Base-by-base conservation (phyloP, 257 asterid species). In the Perilla frutescens region DNA sequence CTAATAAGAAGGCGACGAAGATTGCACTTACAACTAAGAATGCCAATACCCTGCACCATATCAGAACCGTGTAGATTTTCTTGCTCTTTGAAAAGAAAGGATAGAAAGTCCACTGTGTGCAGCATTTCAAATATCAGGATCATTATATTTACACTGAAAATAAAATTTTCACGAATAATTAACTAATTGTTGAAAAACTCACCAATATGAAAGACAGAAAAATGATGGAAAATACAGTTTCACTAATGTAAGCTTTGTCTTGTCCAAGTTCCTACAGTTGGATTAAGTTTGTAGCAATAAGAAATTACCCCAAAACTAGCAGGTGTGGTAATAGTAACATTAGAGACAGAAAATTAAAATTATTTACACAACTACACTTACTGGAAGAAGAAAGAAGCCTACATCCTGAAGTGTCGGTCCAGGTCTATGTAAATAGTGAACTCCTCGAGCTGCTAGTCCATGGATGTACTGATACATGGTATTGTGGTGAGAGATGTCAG, bases 21-120 rank as follows among this genome's bases (percentile, higher is more conserved):
- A 15, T 36, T 51, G 55, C 63, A 87, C 98, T 87, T 85, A 92
- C 99, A 50, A 84, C 87, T 83, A 95, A 86, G 86, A 84, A 90
- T 8, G 97, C 96, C 62, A 96, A 79, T 32, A 87, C 96, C 87
- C 98, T 84, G 96, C 99, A 92, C 99, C 99, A 96, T 63, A 96
- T 74, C 66, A 96, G 78, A 75, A 92, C 99, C 11, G 99, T 91
- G 84, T 90, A 91, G 74, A 94, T 82, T 82, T 84, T 94, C 84
- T 90, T 90, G 86, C 85, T 89, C 93, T 86, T 95, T 66, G 88
- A 77, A 75, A 95, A 66, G 84, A 95, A 95, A 70, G 99, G 99
- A 83, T 95, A 94, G 86, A 95, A 92, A 40, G 97, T 96, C 98
- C 99, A 96, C 99, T 96, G 91, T 77, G 77, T 50, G 81, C 37